Evolutionary conservation across 179 eudicot genomes (phyloP).

Genomic region (Amaranthus tricolor): DNA sequence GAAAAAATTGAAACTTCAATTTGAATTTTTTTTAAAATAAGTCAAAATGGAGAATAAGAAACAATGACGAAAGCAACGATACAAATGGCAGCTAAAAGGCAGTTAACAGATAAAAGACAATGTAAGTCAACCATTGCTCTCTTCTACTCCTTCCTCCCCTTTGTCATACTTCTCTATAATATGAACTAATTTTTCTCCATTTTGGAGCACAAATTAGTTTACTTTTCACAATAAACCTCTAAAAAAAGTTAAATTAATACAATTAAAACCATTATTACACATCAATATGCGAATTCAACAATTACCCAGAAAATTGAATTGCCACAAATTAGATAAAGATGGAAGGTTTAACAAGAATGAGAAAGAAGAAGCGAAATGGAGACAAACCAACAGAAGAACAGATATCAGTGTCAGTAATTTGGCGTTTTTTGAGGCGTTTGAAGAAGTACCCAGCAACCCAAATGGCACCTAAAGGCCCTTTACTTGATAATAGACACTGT

Average conservation of each 20-base stretch:
- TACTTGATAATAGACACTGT: conserved; percentile 53
- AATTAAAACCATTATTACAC: too few species aligned
- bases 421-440: conserved; percentile 65
- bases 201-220: too few species aligned
- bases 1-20: neutral
- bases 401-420: conserved; percentile 61
- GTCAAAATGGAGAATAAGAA: too few species aligned
- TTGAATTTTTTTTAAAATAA: too few species aligned
- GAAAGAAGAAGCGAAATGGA: conserved; percentile 6
- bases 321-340: conserved; percentile 5
- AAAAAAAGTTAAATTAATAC: too few species aligned
- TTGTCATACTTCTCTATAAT: too few species aligned
- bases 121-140: too few species aligned
- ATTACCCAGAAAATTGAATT: conserved; percentile 10
- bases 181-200: too few species aligned
- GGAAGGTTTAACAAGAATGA: neutral
- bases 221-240: too few species aligned
- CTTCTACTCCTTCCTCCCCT: too few species aligned
- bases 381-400: conserved; percentile 70
- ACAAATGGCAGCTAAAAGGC: neutral
- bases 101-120: too few species aligned
- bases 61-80: neutral
- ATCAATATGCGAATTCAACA: neutral
- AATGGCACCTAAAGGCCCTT: conserved; percentile 63
- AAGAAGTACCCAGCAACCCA: conserved; percentile 88